Base-by-base conservation (phyloP, 352 stramenopile genomes). In the Phytophthora syringae region DNA sequence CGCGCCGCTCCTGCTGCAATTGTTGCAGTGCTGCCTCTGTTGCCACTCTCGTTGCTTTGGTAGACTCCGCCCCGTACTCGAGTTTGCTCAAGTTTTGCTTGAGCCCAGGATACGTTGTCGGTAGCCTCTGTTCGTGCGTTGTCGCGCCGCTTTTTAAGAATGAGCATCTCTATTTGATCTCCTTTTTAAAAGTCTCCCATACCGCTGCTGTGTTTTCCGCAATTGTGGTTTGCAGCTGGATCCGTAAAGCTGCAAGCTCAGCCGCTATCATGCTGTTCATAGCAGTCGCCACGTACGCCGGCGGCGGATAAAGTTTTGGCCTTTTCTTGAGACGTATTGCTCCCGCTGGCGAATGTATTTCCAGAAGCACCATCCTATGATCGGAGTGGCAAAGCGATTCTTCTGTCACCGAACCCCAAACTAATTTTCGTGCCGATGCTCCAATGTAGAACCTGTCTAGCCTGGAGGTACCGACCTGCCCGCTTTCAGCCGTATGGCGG, bases 381-480 rank as follows among this genome's bases (percentile, higher is more conserved):
- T 60, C 52, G 0, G 52, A n/a, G 7, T 34, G 16, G 34, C 40
- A 60, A 10, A 40, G 27, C 2, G 52, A 5, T 2, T 60, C 52
- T 15, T 42, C 18, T 6, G 24, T 52, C 7, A 24, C n/a, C 0
- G 42, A 18, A 15, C 52, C 21, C 40, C 52, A 20, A 7, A 52
- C 40, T 40, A 16, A 24, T 45, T 32, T 51, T 16, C 50, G 27
- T 0, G 20, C 40, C 16, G 1, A 13, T 2, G 52, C 39, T 24
- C 5, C 13, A 5, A 61, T 20, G 25, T 53, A 61, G 20, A 15
- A 61, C 1, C 42, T 18, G 18, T 53, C 53, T 16, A 61, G 43
- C 11, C 53, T 7, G 2, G 53, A 61, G 20, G 53, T 24, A n/a
- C 9, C 21, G 1, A 28, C 6, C 0, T 3, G 7, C 4, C 53